Base-by-base conservation (phyloP, 371 early-diverging fungal genomes). In the Haplosporangium sp. region DNA sequence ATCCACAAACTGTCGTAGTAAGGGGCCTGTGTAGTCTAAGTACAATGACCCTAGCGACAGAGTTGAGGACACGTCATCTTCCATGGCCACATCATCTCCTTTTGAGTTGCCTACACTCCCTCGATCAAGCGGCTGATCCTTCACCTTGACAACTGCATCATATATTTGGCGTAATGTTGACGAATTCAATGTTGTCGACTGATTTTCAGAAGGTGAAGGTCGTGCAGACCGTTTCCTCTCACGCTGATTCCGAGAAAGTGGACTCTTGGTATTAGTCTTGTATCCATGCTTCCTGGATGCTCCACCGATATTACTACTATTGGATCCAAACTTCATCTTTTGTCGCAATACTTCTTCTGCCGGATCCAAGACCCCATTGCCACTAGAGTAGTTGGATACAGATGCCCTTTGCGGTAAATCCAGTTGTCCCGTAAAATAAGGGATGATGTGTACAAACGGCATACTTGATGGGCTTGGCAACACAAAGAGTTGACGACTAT, bases 401-500 rank as follows among this genome's bases (percentile, higher is more conserved):
- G 17, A 9, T 17, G n/a, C 38, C 11, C 59, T n/a, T 34, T 19
- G 58, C 3, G 69, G 64, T 17, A 73, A n/a, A 20, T 78, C 56
- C 17, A 73, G 10, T 10, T 56, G 61, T 45, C 62, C 70, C 35
- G 60, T 67, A 45, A 78, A 78, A 10, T 70, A 48, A 3, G 79
- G 79, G 47, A 78, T 74, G 56, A 70, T 71, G 40, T 78, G 70
- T 10, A 74, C 74, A 64, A 78, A 78, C 17, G 74, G 73, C 9
- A 65, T 73, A 40, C 67, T 69, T 2, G 78, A 73, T 6, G 79
- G 71, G 17, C 63, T 66, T 27, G 79, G 74, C 47, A 78, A 57
- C 42, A 78, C 79, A 65, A 78, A 78, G 27, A 78, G 59, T 11
- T 78, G 79, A 8, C 79, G 79, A 11, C 79, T 78, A 61, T 11